Percentiles rank a stretch among this genome's conserved stretches.
These are phyloP conservation scores for Hydnomerulius pinastri DNA, from an alignment of 768 basidiomycete genomes.

Conservation along the genomic window DNA sequence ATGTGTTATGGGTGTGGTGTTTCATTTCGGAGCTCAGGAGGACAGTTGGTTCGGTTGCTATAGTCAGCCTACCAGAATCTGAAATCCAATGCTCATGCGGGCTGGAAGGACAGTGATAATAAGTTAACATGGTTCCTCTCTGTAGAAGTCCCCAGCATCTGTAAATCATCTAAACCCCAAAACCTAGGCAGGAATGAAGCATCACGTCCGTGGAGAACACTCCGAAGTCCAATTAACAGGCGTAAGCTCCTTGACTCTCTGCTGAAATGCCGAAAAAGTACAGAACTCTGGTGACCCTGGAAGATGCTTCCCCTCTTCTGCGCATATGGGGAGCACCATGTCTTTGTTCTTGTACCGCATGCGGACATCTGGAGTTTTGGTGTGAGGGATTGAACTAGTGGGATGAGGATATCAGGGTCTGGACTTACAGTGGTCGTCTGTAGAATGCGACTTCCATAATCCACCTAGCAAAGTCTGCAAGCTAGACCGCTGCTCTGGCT, in stretches of 20 bases:
- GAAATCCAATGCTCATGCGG: too few species aligned
- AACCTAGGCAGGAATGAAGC: background rate
- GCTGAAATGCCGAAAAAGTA: conserved; percentile 62
- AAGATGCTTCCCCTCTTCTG: conserved; percentile 65
- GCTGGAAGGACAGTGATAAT: too few species aligned
- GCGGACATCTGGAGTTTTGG: conserved; percentile 58
- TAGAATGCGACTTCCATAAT: conserved; percentile 31
- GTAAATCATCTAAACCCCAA: background rate
- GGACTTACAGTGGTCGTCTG: conserved; percentile 47
- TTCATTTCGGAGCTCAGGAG: too few species aligned
- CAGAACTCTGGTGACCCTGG: conserved; percentile 75
- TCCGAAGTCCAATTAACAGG: conserved; percentile 68
- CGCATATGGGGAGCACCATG: conserved; percentile 64
- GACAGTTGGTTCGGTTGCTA: too few species aligned
- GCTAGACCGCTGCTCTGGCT: conserved; percentile 13
- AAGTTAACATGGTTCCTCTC: too few species aligned
- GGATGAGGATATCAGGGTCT: background rate
- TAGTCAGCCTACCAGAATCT: too few species aligned
- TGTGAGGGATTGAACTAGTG: too few species aligned
- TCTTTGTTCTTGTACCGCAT: conserved; percentile 76
- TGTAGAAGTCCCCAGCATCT: background rate
- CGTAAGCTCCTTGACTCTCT: conserved; percentile 62
- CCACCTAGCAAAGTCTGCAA: conserved; percentile 46
- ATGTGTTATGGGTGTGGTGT: too few species aligned
- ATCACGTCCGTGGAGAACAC: conserved; percentile 41